Evolutionary conservation across 1,284 basidiomycete genomes (phyloP), one percentile per base, ranked within the genome.

Genomic region (Sanghuangporus sanghuang): DNA sequence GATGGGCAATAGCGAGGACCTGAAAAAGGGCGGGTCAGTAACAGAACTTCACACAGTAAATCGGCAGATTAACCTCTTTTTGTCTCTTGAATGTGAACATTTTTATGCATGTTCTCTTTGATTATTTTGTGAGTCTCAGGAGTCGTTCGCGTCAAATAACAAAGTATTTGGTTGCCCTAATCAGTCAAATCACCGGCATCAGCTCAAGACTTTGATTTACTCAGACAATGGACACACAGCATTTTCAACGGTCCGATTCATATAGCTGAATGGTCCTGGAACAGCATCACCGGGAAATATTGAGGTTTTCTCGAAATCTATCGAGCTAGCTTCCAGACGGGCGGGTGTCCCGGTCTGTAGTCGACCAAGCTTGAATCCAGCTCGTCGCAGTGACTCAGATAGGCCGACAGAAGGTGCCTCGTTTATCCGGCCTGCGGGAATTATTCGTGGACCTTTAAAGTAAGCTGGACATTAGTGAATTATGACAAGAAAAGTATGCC

Each of bases 1-100:
- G 92, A 95, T 1, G 94, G 94, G 68, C 94, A 96, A 73, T 96
- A 96, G 23, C 94, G 83, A 4, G 94, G 94, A 0, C 93, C 93
- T 89, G 67, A 53, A 35, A 58, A 39, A 18, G 67, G 59, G 32
- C 40, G 16, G 35, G 6, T 7, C 2, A n/a, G 16, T 32, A 46
- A 48, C 35, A 46, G 50, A 38, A 12, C 7, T 6, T 12, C 35
- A 11, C n/a, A n/a, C 38, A 40, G 50, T 21, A 57, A 8, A 12
- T 49, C 46, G 16, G 54, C 39, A 62, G 66, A 39, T 36, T 11
- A 27, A 86, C 90, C 92, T 76, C 89, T 92, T 72, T 89, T 90
- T 0, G 92, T 90, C 73, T 95, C 93, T 69, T 91, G 90, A 18
- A 96, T 90, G 71, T 96, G 93, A 14, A 92, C 81, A 62, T 90